Evolutionary conservation across 768 basidiomycete genomes (phyloP).

Genomic region (Tephrocybe sp.): DNA sequence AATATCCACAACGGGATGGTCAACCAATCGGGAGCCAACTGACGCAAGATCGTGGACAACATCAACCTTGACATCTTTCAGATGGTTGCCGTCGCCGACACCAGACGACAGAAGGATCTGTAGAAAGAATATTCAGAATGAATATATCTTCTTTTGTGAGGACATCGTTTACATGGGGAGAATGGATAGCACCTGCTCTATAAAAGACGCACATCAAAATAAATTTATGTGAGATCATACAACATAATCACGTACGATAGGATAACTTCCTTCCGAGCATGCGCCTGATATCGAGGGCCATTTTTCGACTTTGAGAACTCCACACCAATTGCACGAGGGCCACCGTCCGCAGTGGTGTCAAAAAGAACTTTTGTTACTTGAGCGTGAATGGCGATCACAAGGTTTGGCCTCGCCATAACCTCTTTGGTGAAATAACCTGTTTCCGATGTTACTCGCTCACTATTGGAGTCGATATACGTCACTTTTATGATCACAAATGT

Average conservation of each 20-base stretch:
- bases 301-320: slow-evolving; percentile 44
- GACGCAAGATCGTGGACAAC: slow-evolving; percentile 64
- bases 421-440: slow-evolving; percentile 61
- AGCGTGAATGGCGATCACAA: slow-evolving; percentile 53
- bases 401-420: slow-evolving; percentile 59
- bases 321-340: slow-evolving; percentile 51
- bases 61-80: slow-evolving; percentile 54
- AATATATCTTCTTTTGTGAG: too few relatives aligned
- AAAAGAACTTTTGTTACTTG: slow-evolving; percentile 57
- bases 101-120: slow-evolving; percentile 77
- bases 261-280: slow-evolving; percentile 56
- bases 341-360: slow-evolving; percentile 23
- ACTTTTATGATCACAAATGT: slow-evolving; percentile 35
- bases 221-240: neutral
- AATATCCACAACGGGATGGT: slow-evolving; percentile 64
- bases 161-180: slow-evolving; percentile 46
- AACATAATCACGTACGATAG: slow-evolving; percentile 37
- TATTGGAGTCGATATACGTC: slow-evolving; percentile 57
- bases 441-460: slow-evolving; percentile 57
- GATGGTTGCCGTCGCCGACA: slow-evolving; percentile 64
- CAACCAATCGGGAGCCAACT: slow-evolving; percentile 74
- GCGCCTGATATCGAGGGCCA: slow-evolving; percentile 39
- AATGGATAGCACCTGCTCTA: slow-evolving; percentile 64
- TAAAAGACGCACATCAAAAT: neutral
- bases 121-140: neutral